Evolutionary conservation across 495 filamentous ascomycete species (phyloP), one percentile per base, ranked within the genome.

Genomic region (Hamigera avellanea): DNA sequence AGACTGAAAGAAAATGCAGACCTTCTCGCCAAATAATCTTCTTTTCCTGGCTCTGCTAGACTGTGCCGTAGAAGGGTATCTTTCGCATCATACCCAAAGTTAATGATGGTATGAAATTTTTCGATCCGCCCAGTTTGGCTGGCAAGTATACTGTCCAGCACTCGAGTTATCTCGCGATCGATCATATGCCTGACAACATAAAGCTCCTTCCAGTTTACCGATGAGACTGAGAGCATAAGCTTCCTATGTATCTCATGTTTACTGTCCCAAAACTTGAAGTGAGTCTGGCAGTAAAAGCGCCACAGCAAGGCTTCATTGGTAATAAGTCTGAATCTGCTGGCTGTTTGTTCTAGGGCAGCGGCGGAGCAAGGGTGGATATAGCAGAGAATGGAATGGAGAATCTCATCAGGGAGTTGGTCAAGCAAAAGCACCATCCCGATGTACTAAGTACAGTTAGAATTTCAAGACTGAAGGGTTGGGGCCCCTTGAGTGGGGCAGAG

Each of bases 11-110:
- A n/a, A n/a, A n/a, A 23, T 9, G 21, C 54, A 26, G 35, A 95
- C 78, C 83, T 81, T 62, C 86, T 71, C 12, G 91, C 85, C 44
- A 98, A 59, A 35, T 79, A 69, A 64, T 98, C 88, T 14, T 82
- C 75, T 9, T 54, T 63, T 12, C 72, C 64, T n/a, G 78, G 67
- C 19, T 67, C 62, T 21, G 70, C 61, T 8, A 61, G 57, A 33
- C 69, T 70, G 46, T 93, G 75, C 39, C 70, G 65, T 28, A 89
- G 44, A 26, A 98, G 67, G 15, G 74, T 77, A 52, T 95, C 91
- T 52, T 95, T 95, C 14, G 76, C 84, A 69, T 96, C 86, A 40
- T 83, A 89, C 1, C 87, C 91, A 44, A 76, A 61, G 28, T 66
- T 56, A 37, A 78, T 74, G 35, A 98, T 80, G 25, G 67, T 53